A percentile compares a stretch with the other conserved stretches of the same genome.
Conservation (phyloP, 1,284 basidiomycete species). For the Melampsora occidentalis region DNA sequence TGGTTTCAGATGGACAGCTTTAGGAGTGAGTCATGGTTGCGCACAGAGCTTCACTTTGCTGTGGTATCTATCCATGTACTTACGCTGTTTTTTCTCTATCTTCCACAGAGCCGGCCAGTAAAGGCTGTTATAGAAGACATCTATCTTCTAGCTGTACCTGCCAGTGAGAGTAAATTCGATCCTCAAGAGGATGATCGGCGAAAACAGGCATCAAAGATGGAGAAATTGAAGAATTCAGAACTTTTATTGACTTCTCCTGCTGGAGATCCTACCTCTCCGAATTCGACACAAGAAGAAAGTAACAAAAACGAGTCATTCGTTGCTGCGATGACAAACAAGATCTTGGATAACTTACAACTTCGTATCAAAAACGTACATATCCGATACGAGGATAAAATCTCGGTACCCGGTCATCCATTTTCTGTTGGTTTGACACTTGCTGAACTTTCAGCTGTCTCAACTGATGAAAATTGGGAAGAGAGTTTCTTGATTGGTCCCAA, state of each 20-base stretch:
- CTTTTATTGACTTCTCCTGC: slow-evolving; percentile 24
- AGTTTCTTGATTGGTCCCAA: slow-evolving; percentile 89
- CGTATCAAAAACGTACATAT: slow-evolving; percentile 93
- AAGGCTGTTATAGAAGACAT: slow-evolving; percentile 44
- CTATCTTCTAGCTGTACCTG: slow-evolving; percentile 41
- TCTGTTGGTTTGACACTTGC: slow-evolving; percentile 88
- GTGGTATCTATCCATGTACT: neutral
- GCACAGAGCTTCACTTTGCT: neutral
- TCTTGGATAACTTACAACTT: slow-evolving; percentile 95
- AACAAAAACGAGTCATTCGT: slow-evolving; percentile 76
- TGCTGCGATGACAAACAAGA: slow-evolving; percentile 80
- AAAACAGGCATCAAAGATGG: slow-evolving; percentile 43
- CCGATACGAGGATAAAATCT: slow-evolving; percentile 92
- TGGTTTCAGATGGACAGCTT: slow-evolving; percentile 1
- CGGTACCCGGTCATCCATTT: slow-evolving; percentile 95
- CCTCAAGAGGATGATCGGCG: slow-evolving; percentile 41
- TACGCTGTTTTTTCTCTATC: neutral
- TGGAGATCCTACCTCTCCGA: slow-evolving; percentile 75
- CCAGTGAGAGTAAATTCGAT: slow-evolving; percentile 39
- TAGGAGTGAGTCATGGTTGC: slow-evolving; percentile 11
- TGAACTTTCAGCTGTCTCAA: slow-evolving; percentile 88
- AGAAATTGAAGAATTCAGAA: slow-evolving; percentile 42
- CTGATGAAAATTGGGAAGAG: slow-evolving; percentile 85
- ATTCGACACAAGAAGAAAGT: slow-evolving; percentile 60
- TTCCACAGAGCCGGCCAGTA: slow-evolving; percentile 30